Conservation (phyloP, 345 rosid species). For the Schrenkiella parvula region DNA sequence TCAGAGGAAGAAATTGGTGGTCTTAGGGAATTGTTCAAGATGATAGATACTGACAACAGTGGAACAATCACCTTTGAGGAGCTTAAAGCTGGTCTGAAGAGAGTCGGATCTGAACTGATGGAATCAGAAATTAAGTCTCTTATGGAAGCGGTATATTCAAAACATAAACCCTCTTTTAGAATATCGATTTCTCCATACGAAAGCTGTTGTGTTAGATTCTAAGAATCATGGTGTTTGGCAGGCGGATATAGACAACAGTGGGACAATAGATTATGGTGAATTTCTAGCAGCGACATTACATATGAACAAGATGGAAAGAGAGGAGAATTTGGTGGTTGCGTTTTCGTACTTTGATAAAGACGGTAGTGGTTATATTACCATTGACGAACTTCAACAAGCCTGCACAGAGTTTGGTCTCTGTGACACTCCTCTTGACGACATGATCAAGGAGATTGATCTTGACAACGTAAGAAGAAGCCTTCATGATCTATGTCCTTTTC, state of each 20-base stretch:
- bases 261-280: conserved; percentile 88
- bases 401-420: conserved; percentile 91
- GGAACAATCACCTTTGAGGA: conserved; percentile 93
- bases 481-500: not conserved
- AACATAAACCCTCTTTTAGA: not conserved
- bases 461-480: conserved; percentile 67
- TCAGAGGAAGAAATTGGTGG: conserved; percentile 99
- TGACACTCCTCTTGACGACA: conserved; percentile 74
- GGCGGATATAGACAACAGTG: conserved; percentile 95
- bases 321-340: conserved; percentile 82
- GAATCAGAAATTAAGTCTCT: conserved; percentile 88
- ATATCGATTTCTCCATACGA: not conserved
- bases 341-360: conserved; percentile 91
- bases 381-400: conserved; percentile 91
- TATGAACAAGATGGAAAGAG: conserved; percentile 85
- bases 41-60: conserved; percentile 91
- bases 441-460: conserved; percentile 79
- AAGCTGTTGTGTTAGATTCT: not conserved
- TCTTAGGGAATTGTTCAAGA: conserved; percentile 83
- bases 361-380: conserved; percentile 85
- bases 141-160: conserved; percentile 74
- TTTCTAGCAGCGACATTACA: conserved; percentile 95
- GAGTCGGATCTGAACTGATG: conserved; percentile 84
- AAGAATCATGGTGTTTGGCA: conserved; percentile 28
- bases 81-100: conserved; percentile 74